Evolutionary conservation across 257 asterid genomes (phyloP), one percentile per base, ranked within the genome.

Genomic region (Gynochthodes officinalis): DNA sequence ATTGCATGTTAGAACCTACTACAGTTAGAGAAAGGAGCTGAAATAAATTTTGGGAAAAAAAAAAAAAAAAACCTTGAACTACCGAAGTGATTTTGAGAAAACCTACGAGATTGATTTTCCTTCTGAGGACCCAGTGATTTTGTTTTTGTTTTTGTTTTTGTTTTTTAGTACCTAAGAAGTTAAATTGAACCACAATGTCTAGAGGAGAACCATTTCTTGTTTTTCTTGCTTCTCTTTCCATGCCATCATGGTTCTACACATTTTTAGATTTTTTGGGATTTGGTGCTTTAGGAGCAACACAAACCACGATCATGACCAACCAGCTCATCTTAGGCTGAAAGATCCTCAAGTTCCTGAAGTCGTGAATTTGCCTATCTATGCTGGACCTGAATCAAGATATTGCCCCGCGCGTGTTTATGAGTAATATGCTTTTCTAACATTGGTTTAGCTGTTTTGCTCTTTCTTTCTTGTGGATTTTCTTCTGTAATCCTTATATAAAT

Each of bases 351-450:
- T 82, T 63, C 97, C 99, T 39, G 91, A 88, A 76, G 81, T 69
- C 37, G 86, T 91, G 12, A 94, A 94, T 82, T 74, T 94, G 73
- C 95, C 96, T 0, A 55, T 68, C 60, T 91, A 87, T 77, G 97
- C 90, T 77, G 97, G 91, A 77, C 96, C 95, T 28, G 99, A 94
- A 72, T 77, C 97, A 66, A 83, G 97, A 88, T 94, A 91, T 77
- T 94, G 99, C 76, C 99, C 99, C 0, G 99, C 99, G 7, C 95
- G 88, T 44, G 99, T 94, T 75, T 94, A 94, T 46, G 97, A 94
- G 99, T 94, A 84, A 76, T 75, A 76, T 76, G 27, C 75, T 70
- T 66, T 21, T 33, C 67, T 32, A 4, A 33, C 58, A n/a, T 60
- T 18, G 53, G 40, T 33, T 70, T 23, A 23, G 21, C 13, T 43